Evolutionary conservation across 2,329 filamentous ascomycete species (phyloP).

Genomic region (Verticillium tricorpus): DNA sequence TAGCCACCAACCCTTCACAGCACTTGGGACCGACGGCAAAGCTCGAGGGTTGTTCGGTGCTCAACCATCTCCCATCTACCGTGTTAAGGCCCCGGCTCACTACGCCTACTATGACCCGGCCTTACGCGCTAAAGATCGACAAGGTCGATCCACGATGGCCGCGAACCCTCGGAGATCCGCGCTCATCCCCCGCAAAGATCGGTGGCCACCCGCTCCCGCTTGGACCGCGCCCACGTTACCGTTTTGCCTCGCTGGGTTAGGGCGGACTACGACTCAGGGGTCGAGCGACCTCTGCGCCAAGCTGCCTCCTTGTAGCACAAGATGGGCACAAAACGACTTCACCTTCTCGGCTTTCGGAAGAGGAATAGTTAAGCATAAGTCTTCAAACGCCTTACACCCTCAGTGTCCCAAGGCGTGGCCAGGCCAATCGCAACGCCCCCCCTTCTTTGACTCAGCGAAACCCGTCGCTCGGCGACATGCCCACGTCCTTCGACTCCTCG

Average conservation of each 20-base stretch:
- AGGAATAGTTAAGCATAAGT: neutral
- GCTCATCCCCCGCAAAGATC: neutral
- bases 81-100: neutral
- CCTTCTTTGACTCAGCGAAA: neutral
- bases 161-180: neutral
- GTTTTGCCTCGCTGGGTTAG: neutral
- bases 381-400: neutral
- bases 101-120: no score
- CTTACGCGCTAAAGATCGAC: neutral
- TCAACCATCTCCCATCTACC: no score
- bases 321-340: neutral
- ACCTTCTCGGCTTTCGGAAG: neutral
- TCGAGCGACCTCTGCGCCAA: neutral
- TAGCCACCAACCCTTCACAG: neutral
- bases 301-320: neutral
- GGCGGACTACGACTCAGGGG: neutral
- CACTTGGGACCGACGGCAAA: neutral
- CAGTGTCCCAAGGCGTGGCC: neutral
- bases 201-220: neutral
- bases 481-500: neutral
- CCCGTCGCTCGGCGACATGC: neutral
- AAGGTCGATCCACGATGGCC: neutral
- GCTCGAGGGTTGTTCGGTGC: neutral
- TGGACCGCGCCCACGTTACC: neutral
- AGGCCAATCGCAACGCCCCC: neutral